A percentile compares a stretch with the other conserved stretches of the same genome.
Evolutionary conservation across 1,139 yeast genomes (phyloP).

Genomic region (Yamadazyma dushanensis): DNA sequence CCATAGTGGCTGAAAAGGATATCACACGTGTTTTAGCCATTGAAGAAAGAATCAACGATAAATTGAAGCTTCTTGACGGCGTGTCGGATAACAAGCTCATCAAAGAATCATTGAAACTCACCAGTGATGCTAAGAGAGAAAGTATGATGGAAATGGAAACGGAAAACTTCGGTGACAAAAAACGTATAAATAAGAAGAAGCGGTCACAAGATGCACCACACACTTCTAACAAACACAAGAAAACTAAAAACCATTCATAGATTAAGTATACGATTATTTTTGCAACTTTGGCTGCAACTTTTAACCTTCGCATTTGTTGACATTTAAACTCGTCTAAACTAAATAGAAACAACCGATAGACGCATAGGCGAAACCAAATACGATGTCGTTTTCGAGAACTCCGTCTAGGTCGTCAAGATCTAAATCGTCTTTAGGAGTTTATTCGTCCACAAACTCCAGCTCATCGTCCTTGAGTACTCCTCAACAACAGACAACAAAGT

Average conservation of each 20-base stretch:
- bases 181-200: conserved; percentile 54
- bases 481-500: conserved; percentile 18
- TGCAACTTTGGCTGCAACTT: neutral
- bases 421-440: conserved; percentile 22
- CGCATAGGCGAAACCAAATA: neutral
- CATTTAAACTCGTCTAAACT: conserved; percentile 7
- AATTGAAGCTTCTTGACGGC: conserved; percentile 70
- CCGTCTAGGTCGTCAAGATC: conserved; percentile 21
- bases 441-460: conserved; percentile 10
- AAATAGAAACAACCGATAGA: neutral
- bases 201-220: too few species aligned
- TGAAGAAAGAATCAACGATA: conserved; percentile 77
- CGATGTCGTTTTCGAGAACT: conserved; percentile 11
- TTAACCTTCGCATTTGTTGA: conserved; percentile 2
- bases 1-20: conserved; percentile 84
- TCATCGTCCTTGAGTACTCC: conserved; percentile 14
- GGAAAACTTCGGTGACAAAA: conserved; percentile 81
- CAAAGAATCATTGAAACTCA: conserved; percentile 62
- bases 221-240: too few species aligned
- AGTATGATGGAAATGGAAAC: conserved; percentile 91
- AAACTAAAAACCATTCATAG: neutral
- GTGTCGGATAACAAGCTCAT: conserved; percentile 78
- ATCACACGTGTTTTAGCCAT: conserved; percentile 79
- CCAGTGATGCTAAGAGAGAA: conserved; percentile 84
- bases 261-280: neutral